Evolutionary conservation across 2,329 filamentous ascomycete species (phyloP).

Genomic region (Stachybotrys echinatus): DNA sequence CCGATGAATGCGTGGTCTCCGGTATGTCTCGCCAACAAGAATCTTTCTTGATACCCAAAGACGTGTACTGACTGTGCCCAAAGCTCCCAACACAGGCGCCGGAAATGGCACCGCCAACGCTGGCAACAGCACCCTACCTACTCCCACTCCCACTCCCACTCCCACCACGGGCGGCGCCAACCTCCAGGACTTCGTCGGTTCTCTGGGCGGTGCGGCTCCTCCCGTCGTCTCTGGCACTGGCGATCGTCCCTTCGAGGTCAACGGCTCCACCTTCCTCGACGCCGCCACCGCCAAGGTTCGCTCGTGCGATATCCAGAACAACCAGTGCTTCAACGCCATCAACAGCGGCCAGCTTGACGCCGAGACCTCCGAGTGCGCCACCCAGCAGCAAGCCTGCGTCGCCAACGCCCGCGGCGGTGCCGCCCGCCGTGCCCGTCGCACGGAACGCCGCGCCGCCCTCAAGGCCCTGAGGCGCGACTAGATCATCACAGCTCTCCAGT

Average conservation of each 20-base stretch:
- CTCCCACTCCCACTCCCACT: not conserved
- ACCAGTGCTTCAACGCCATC: conserved; percentile 42
- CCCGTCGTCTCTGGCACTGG: conserved; percentile 31
- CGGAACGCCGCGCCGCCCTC: not conserved
- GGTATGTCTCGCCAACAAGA: not conserved
- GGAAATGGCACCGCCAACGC: conserved; percentile 7
- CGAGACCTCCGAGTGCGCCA: conserved; percentile 32
- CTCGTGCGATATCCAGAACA: conserved; percentile 45
- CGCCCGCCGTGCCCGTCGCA: not conserved
- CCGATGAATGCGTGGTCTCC: not conserved
- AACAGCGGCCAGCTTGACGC: conserved; percentile 32
- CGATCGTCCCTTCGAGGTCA: conserved; percentile 44
- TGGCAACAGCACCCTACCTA: not conserved
- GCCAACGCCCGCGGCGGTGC: conserved; percentile 7
- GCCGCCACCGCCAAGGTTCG: conserved; percentile 38
- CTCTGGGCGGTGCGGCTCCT: conserved; percentile 34
- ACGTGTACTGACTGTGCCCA: not conserved
- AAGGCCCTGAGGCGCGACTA: not conserved
- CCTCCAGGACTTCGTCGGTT: conserved; percentile 40
- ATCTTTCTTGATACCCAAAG: not conserved
- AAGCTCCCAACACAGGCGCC: not conserved
- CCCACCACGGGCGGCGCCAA: conserved; percentile 16
- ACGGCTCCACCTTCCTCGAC: conserved; percentile 48
- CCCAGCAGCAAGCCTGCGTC: conserved; percentile 34
- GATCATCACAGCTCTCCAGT: too few species aligned